Evolutionary conservation across 257 asterid genomes (phyloP), one percentile per base, ranked within the genome.

Genomic region (Scutellaria barbata): DNA sequence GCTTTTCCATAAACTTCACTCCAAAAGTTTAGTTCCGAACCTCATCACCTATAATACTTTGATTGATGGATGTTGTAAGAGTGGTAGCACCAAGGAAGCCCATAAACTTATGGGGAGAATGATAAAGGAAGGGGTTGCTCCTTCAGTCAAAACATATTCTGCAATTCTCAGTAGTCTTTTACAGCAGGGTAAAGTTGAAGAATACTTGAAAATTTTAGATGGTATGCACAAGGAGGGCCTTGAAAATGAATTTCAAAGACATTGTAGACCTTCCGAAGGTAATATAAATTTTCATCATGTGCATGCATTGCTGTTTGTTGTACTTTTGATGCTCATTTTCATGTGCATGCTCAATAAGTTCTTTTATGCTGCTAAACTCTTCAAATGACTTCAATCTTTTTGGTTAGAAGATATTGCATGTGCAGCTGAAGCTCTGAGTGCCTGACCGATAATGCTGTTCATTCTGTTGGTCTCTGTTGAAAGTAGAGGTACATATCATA

Each of bases 21-120:
- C 52, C 51, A 95, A 95, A 80, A 91, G 86, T 71, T 74, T 86
- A 73, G 79, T 77, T 71, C 94, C 97, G 7, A 85, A 85, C 69
- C 71, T 75, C 56, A 69, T 95, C 56, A 88, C 98, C 7, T 95
- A 87, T 76, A 89, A 92, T 78, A 84, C 88, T 78, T 76, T 95
- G 89, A 89, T 92, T 72, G 77, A 60, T 78, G 93, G 87, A 54
- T 87, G 80, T 67, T 86, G 84, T 75, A 89, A 85, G 82, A 81
- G 37, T 52, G 92, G 95, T 43, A 83, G 83, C 63, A 81, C 75
- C 66, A 50, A 25, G 61, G 90, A 83, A 72, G 97, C 95, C 40
- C 57, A 76, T 74, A 79, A 82, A 77, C 82, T 89, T 66, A 72
- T 83, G 69, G 96, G 77, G 74, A 85, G 86, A 84, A 89, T 89